Percentiles rank a stretch among this genome's conserved stretches.
phyloP scores from a whole-genome alignment of 108 stramenopile species.

The Nitzschia sp. region DNA sequence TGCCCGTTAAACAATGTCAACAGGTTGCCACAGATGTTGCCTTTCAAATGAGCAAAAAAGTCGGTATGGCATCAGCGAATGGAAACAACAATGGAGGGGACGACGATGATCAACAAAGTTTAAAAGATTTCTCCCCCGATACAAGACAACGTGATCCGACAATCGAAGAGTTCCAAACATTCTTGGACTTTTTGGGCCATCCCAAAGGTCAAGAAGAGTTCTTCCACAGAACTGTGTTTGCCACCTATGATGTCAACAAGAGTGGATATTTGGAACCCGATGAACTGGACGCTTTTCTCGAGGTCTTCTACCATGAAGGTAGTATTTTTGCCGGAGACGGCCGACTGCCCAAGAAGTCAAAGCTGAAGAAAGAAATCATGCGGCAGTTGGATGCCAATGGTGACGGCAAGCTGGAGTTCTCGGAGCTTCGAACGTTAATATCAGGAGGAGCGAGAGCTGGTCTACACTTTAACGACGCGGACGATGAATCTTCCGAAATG shows the following conservation, averaged over 20 bases:
- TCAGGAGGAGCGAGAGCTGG: conserved; percentile 16
- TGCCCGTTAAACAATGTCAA: conserved; percentile 13
- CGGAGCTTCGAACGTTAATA: conserved; percentile 13
- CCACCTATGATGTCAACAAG: conserved; percentile 11
- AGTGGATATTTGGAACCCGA: conserved; percentile 11
- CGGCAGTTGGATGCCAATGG: conserved; percentile 1
- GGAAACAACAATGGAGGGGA: background rate
- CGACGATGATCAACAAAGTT: background rate
- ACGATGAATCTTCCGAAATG: background rate
- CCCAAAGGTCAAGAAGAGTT: conserved; percentile 20
- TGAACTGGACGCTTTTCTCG: conserved; percentile 12
- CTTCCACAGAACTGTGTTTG: conserved; percentile 25
- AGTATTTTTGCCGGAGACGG: conserved; percentile 11
- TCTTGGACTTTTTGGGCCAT: conserved; percentile 11
- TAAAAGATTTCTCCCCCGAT: background rate
- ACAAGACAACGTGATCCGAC: conserved; percentile 7
- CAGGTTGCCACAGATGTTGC: conserved; percentile 10
- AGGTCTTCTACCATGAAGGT: conserved; percentile 20
- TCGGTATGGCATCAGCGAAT: background rate
- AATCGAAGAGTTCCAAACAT: conserved; percentile 8
- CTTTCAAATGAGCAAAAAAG: background rate
- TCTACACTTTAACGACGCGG: background rate
- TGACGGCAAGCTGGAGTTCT: conserved; percentile 10
- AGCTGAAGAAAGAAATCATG: conserved; percentile 15
- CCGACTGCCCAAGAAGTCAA: conserved; percentile 11